Evolutionary conservation across 805 yeast genomes (phyloP), one percentile per base, ranked within the genome.

Genomic region (Teunomyces panamensis): DNA sequence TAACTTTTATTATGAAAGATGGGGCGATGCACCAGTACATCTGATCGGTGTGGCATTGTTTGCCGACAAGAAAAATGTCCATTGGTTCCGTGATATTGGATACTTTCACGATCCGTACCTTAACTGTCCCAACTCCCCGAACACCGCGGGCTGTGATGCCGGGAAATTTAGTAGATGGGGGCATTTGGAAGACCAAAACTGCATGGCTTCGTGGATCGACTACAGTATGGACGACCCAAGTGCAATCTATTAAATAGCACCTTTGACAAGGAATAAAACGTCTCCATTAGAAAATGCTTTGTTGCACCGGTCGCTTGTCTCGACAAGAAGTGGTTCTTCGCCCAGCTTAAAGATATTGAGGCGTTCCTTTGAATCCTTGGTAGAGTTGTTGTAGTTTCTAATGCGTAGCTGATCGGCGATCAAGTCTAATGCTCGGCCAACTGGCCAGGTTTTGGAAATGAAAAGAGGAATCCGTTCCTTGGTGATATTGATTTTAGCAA

Each of bases 1-100:
- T 14, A 92, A 92, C 3, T 89, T 89, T 58, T 89, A 87, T 63
- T 89, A 89, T 58, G 96, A 90, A 63, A 68, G 96, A 48, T 89
- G 96, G 96, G 96, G 96, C 2, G 96, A 89, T 69, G 96, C 96
- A 0, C 96, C 96, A 0, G 94, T 89, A 1, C 94, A 88, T 62
- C 81, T 90, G 2, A 58, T 89, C 39, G 96, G 92, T 0, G 65
- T 88, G 30, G 79, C 81, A 6, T 60, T 88, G 44, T 87, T 89
- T 60, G 87, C 84, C 6, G 89, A 85, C 56, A 84, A 79, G 55
- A 63, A 71, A 7, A 74, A 78, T 46, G 75, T 89, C 32, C 96
- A 89, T 60, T 89, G 96, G 94, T 90, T 90, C 62, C 77, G 89
- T 60, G 95, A 87, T 58, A 83, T 88, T 45, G 95, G 94, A 0